Base-by-base conservation (phyloP, 805 yeast species). In the Yarrowia deformans region DNA sequence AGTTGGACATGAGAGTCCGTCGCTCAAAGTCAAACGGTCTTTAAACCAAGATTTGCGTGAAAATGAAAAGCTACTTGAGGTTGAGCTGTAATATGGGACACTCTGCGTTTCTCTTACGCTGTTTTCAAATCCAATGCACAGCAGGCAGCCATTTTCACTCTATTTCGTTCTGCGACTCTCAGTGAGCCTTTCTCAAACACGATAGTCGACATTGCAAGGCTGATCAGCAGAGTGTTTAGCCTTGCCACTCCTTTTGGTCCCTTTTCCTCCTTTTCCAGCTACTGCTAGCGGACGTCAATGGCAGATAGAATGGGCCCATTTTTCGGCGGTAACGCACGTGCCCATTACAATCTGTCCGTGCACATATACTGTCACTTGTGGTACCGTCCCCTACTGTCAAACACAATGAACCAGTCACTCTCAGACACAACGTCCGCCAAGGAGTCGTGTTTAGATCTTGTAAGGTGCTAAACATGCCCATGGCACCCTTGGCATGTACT, bases 41-140 rank as follows among this genome's bases (percentile, higher is more conserved):
- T 19, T 40, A 56, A 42, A 40, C 48, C 37, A 56, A 40, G 63
- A 56, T 56, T 40, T 56, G 63, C 63, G 63, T 40, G 63, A 56
- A 56, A 56, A 56, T 56, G 63, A 56, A 56, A 56, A 56, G 45
- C 35, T 54, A 39, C 40, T 37, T 18, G 29, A 23, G 29, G 3
- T 23, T 23, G 29, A 23, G 29, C 29, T 23, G 29, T 23, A 23
- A 23, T 23, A 23, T 23, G 29, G 29, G 29, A 23, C 29, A 23
- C 29, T n/a, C n/a, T 23, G 29, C 29, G 29, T 23, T 23, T 23
- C 29, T 23, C 29, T 2, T 23, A 23, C 29, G 29, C 29, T 23
- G 29, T 23, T 23, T 23, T 23, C 29, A 23, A 23, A 23, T 23
- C 14, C 29, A 50, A 49, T 35, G 23, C 14, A 35, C 19, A 10